A percentile compares a stretch with the other conserved stretches of the same genome.
phyloP scores from a whole-genome alignment of 306 rosid species.

The Medicago ruthenica region DNA sequence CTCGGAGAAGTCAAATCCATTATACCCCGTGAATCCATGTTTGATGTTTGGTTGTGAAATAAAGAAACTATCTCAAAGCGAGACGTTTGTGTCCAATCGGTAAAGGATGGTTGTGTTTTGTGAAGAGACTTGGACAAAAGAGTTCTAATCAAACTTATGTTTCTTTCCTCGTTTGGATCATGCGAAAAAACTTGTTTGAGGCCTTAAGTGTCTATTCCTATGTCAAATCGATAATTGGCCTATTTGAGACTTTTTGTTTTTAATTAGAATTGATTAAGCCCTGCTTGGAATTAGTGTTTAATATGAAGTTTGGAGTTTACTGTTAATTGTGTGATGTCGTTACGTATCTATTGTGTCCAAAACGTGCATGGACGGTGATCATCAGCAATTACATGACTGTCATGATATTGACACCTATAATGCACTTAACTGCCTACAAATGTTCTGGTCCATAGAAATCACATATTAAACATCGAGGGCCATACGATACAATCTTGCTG shows the following conservation, averaged over 20 bases:
- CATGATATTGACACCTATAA: neutral
- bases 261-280: neutral
- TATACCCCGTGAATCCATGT: neutral
- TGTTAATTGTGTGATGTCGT: neutral
- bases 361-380: neutral
- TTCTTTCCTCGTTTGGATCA: neutral
- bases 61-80: neutral
- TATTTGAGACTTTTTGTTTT: neutral
- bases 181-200: neutral
- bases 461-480: neutral
- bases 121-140: neutral
- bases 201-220: neutral
- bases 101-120: neutral
- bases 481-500: neutral
- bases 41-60: neutral
- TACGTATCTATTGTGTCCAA: neutral
- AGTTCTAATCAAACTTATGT: neutral
- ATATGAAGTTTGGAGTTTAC: neutral
- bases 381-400: neutral
- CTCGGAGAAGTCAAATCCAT: conserved; percentile 3
- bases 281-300: neutral
- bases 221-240: neutral
- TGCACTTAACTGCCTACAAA: neutral
- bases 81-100: neutral
- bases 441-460: conserved; percentile 22